Base-by-base conservation (phyloP, 306 rosid genomes). In the Vicia villosa region DNA sequence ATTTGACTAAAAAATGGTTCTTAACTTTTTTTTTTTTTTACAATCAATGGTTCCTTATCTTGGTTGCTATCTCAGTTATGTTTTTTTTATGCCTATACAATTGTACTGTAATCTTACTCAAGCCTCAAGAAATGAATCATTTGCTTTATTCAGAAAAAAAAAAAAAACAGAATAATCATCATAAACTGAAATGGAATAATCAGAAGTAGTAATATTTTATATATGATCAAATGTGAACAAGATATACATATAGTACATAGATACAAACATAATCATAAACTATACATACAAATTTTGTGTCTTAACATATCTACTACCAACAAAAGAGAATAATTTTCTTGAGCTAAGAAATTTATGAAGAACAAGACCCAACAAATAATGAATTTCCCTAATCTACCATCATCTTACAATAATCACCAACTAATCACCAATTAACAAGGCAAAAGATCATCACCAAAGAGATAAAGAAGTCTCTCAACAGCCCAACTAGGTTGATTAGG, bases 401-500 rank as follows among this genome's bases (percentile, higher is more conserved):
- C 5, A 28, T 13, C 21, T 42, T 22, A 24, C 0, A 59, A 36
- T 6, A 20, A 42, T 13, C 26, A 22, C 26, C 26, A 16, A 34
- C 2, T 47, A 17, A 49, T 49, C 2, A 49, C 5, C 4, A 56
- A 36, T 58, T 37, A 71, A 30, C 68, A 86, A 19, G 85, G 66
- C 5, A 75, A 37, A 0, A 89, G 82, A 83, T 91, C 97, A 21
- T 91, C 95, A 32, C 95, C 97, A 58, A 91, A 91, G 22, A 91
- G 90, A 83, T 88, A 91, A 19, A 88, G 90, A 37, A 91, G 86
- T 73, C 97, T 78, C 69, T 91, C 95, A 11, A 91, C 92, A 6
- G 97, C 92, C 97, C 97, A 91, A 65, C 90, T 91, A 43, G 95
- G 95, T 59, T 87, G 88, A 19, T 83, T 36, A 11, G 79, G 73